Base-by-base conservation (phyloP, 1,284 basidiomycete species). In the Leucoagaricus sp. region DNA sequence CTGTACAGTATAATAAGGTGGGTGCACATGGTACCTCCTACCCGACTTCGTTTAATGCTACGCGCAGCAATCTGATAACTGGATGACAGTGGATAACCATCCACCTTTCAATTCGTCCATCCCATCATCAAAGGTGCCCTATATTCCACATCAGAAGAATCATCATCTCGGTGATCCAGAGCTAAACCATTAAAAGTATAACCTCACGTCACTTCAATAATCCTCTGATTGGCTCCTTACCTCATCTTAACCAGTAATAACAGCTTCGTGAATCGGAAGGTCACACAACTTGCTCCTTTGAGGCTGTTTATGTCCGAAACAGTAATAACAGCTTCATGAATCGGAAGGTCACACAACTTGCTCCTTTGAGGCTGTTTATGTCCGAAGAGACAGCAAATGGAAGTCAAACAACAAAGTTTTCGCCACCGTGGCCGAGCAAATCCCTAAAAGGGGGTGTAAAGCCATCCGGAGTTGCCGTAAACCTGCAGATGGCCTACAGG, bases 231-330 rank as follows among this genome's bases (percentile, higher is more conserved):
- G 34, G 33, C 34, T 28, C 36, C 6, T 13, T n/a, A 10, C 4
- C 8, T 38, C 13, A 7, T 25, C 2, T 38, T 40, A 49, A 13
- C 23, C 31, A 29, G 17, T 23, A 17, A 44, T 33, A 23, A 10
- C 15, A 26, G 4, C 28, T 7, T 42, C 4, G 10, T 10, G 26
- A 34, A n/a, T 21, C 29, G n/a, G n/a, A n/a, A n/a, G n/a, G n/a
- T n/a, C n/a, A n/a, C 49, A 31, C 49, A 19, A 41, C 36, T n/a
- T 28, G 5, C 29, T 21, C 25, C 13, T 50, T 17, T 19, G 25
- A 29, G 33, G 23, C 49, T 40, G 49, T 25, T 50, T 50, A 50
- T 50, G 25, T 50, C 49, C 49, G 49, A 25, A 15, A 38, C 25
- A 25, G 12, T 17, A 13, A 38, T 26, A n/a, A 5, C 19, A 34